Percentiles rank a stretch among this genome's conserved stretches.
phyloP scores from a whole-genome alignment of 352 stramenopile genomes.

The Detonula confervacea region DNA sequence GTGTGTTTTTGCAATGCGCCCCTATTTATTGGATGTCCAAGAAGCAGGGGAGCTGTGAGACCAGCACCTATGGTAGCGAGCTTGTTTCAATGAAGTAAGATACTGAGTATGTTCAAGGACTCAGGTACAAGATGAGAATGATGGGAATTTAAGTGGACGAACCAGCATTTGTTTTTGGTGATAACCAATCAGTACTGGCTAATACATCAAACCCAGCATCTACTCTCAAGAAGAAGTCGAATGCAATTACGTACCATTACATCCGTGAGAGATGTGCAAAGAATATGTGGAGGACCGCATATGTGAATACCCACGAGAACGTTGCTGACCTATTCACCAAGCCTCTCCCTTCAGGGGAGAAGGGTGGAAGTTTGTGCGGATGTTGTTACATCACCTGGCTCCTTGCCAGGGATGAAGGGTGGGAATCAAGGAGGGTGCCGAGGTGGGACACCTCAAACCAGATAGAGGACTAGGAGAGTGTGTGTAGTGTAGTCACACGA shows the following conservation, averaged over 20 bases:
- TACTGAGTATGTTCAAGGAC: conserved; percentile 12
- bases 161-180: conserved; percentile 28
- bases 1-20: too few species aligned
- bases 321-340: too few species aligned
- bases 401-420: too few species aligned
- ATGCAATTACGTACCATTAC: conserved; percentile 49
- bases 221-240: conserved; percentile 41
- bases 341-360: too few species aligned
- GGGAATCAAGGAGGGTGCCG: too few species aligned
- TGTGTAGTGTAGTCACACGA: too few species aligned
- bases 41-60: not conserved
- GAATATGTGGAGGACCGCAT: conserved; percentile 24
- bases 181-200: conserved; percentile 31
- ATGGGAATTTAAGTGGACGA: conserved; percentile 31
- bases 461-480: too few species aligned
- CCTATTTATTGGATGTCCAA: too few species aligned
- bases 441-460: too few species aligned
- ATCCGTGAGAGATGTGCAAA: conserved; percentile 16
- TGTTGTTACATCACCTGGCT: too few species aligned
- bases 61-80: conserved; percentile 12
- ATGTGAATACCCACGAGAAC: too few species aligned
- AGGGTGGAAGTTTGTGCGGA: too few species aligned
- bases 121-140: conserved; percentile 52
- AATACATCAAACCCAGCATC: conserved; percentile 25
- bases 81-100: conserved; percentile 16